Conservation (phyloP, 1,139 yeast genomes). For the Yamadazyma trypodendri region DNA sequence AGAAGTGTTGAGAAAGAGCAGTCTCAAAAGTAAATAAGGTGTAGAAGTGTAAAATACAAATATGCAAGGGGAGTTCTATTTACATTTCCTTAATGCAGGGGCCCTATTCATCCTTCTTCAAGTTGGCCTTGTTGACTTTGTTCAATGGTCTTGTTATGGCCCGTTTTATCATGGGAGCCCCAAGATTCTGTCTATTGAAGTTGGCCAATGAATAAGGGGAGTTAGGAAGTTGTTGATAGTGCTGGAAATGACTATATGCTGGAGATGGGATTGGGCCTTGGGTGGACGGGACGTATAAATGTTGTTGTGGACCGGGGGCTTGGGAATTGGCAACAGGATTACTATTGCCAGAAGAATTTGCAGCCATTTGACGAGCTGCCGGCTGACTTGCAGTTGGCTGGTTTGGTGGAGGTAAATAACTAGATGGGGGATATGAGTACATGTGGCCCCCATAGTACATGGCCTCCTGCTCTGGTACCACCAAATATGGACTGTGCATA, state of each 20-base stretch:
- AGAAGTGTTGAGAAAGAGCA: neutral
- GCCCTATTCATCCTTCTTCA: constrained; percentile 3
- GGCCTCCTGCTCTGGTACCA: constrained; percentile 10
- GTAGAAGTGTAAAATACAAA: constrained; percentile 4
- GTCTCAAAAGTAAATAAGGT: constrained; percentile 5
- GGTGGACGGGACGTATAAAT: neutral
- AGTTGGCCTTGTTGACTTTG: constrained; percentile 1
- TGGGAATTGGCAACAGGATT: neutral
- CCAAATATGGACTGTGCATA: constrained; percentile 8
- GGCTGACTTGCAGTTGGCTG: neutral
- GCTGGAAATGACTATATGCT: constrained; percentile 10
- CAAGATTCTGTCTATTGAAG: constrained; percentile 1
- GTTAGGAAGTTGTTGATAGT: constrained; percentile 2
- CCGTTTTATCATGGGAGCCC: constrained; percentile 1
- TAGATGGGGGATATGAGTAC: constrained; percentile 2
- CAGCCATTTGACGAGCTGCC: neutral
- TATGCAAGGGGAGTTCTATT: neutral
- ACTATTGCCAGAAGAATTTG: neutral
- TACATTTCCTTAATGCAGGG: neutral
- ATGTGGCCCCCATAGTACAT: constrained; percentile 3
- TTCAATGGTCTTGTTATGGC: constrained; percentile 2
- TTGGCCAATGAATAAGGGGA: constrained; percentile 3
- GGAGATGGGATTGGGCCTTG: constrained; percentile 7
- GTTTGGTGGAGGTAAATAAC: constrained; percentile 5
- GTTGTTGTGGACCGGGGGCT: neutral